Evolutionary conservation across 495 filamentous ascomycete species (phyloP).

Genomic region (Penicillium flavigenum): DNA sequence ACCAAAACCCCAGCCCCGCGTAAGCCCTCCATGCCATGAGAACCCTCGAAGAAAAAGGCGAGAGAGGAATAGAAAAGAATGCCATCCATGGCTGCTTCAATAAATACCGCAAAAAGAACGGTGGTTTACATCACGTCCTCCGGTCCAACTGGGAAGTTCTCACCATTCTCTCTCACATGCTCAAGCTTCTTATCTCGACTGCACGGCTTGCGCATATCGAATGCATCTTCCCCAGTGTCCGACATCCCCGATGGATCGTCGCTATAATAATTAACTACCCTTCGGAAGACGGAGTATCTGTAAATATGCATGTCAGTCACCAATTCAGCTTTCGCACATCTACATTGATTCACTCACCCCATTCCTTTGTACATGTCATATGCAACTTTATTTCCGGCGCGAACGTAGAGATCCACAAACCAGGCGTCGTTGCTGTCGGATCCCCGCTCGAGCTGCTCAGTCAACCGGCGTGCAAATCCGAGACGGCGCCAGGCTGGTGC

Average conservation of each 20-base stretch:
- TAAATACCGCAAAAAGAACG: background rate
- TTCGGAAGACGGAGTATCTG: conserved; percentile 76
- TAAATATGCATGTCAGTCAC: conserved; percentile 5
- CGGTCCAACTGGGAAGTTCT: conserved; percentile 75
- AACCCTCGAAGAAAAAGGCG: background rate
- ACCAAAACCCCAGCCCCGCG: background rate
- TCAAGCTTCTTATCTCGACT: conserved; percentile 74
- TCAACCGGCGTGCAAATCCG: conserved; percentile 79
- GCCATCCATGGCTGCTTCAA: background rate
- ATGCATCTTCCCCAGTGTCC: conserved; percentile 75
- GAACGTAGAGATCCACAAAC: conserved; percentile 95
- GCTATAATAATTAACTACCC: conserved; percentile 88
- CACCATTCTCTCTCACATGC: conserved; percentile 80
- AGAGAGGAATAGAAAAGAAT: background rate
- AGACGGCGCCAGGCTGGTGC: conserved; percentile 81
- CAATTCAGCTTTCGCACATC: background rate
- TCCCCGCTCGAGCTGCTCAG: conserved; percentile 70
- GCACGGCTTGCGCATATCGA: conserved; percentile 93
- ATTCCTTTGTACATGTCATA: conserved; percentile 85
- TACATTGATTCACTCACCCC: conserved; percentile 57
- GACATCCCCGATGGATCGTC: conserved; percentile 64
- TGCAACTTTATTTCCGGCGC: conserved; percentile 82
- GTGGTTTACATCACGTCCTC: conserved; percentile 58
- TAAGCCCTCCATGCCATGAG: background rate
- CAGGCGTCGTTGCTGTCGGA: conserved; percentile 81